Evolutionary conservation across 768 basidiomycete species (phyloP).

Genomic region (Aureoboletus auriporus): DNA sequence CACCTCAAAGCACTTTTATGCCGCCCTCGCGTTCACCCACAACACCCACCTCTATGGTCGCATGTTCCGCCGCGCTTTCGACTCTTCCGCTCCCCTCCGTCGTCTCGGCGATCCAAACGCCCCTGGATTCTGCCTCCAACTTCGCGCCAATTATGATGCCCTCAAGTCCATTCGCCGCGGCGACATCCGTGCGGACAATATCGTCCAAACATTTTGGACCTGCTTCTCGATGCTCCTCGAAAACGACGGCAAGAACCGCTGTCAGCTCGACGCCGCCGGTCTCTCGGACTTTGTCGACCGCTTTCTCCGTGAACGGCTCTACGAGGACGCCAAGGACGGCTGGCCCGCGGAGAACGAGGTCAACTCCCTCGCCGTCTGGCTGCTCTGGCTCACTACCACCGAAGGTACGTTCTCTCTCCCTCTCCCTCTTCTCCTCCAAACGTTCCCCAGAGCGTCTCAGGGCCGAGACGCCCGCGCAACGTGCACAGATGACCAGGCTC

Average conservation of each 20-base stretch:
- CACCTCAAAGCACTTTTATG: slow-evolving; percentile 39
- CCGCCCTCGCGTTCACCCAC: slow-evolving; percentile 25
- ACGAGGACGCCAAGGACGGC: slow-evolving; percentile 39
- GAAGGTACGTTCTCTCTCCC: slow-evolving; percentile 35
- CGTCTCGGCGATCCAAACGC: slow-evolving; percentile 44
- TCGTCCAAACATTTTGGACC: slow-evolving; percentile 39
- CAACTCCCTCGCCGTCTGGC: slow-evolving; percentile 56
- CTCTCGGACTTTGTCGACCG: slow-evolving; percentile 42
- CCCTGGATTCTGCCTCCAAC: slow-evolving; percentile 35
- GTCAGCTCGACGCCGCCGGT: slow-evolving; percentile 51
- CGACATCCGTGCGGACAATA: slow-evolving; percentile 30
- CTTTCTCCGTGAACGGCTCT: slow-evolving; percentile 45
- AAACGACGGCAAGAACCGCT: slow-evolving; percentile 63
- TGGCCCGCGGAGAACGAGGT: slow-evolving; percentile 54
- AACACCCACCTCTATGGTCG: slow-evolving; percentile 43
- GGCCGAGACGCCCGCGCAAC: slow-evolving; percentile 24
- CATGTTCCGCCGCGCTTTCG: slow-evolving; percentile 57
- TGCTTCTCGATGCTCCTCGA: slow-evolving; percentile 58
- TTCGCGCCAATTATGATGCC: slow-evolving; percentile 33
- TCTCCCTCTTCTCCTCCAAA: slow-evolving; percentile 9
- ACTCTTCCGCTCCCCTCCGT: slow-evolving; percentile 45
- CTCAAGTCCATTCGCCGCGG: slow-evolving; percentile 28
- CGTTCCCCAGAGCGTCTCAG: slow-evolving; percentile 26
- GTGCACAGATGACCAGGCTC: slow-evolving; percentile 27
- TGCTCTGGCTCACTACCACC: slow-evolving; percentile 59